Evolutionary conservation across 805 yeast genomes (phyloP).

Genomic region (Saccharomycopsis javanensis): DNA sequence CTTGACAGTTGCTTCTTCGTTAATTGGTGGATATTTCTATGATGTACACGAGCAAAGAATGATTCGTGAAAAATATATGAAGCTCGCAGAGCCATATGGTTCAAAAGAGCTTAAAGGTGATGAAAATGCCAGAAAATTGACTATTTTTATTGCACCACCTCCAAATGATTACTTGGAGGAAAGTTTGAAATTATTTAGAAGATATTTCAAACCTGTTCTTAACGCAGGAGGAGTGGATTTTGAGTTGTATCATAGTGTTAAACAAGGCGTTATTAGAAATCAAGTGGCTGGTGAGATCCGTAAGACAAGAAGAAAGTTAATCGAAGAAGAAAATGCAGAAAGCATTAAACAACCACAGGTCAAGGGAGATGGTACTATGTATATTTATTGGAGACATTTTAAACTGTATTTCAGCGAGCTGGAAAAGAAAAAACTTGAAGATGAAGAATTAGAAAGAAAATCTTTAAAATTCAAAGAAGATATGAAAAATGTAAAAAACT

Average conservation of each 20-base stretch:
- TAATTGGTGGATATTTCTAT: slow-evolving; percentile 69
- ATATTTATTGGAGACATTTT: slow-evolving; percentile 4
- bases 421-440: slow-evolving; percentile 15
- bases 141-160: slow-evolving; percentile 90
- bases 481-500: slow-evolving; percentile 33
- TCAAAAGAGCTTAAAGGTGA: slow-evolving; percentile 37
- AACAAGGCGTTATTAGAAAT: slow-evolving; percentile 84
- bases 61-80: slow-evolving; percentile 56
- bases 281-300: slow-evolving; percentile 78
- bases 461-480: slow-evolving; percentile 27
- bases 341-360: slow-evolving; percentile 12
- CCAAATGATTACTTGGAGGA: slow-evolving; percentile 86
- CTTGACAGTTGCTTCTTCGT: slow-evolving; percentile 56
- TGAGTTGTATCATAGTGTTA: slow-evolving; percentile 62
- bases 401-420: slow-evolving; percentile 6
- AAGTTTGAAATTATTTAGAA: slow-evolving; percentile 47
- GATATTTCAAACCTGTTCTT: slow-evolving; percentile 58
- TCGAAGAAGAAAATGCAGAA: slow-evolving; percentile 23
- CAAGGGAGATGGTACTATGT: slow-evolving; percentile 10
- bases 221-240: slow-evolving; percentile 59
- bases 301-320: slow-evolving; percentile 43
- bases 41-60: slow-evolving; percentile 67
- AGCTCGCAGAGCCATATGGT: slow-evolving; percentile 45
- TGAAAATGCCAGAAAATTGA: slow-evolving; percentile 60
- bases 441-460: slow-evolving; percentile 21